A percentile compares a stretch with the other conserved stretches of the same genome.
phyloP scores from a whole-genome alignment of 83 land plant genomes.

The Picea abies region DNA sequence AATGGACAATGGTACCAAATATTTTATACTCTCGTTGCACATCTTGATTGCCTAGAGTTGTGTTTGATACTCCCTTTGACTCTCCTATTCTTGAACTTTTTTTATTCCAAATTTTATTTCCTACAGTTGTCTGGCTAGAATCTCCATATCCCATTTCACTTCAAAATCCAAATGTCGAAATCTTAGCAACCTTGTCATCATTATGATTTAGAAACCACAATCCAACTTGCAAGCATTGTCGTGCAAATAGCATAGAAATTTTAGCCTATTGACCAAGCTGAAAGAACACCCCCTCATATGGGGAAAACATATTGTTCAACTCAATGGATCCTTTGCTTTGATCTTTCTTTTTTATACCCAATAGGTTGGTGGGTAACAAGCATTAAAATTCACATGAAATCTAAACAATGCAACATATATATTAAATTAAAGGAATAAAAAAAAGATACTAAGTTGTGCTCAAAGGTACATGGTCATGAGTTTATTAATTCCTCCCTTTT shows the following conservation, averaged over 20 bases:
- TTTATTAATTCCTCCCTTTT: too few species aligned
- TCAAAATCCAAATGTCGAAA: conserved; percentile 18
- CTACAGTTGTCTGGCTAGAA: conserved; percentile 19
- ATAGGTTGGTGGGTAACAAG: too few species aligned
- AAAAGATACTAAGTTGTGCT: too few species aligned
- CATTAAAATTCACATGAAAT: too few species aligned
- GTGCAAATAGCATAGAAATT: conserved; percentile 73
- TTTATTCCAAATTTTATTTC: conserved; percentile 13
- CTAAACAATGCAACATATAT: too few species aligned
- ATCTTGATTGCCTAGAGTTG: conserved; percentile 59
- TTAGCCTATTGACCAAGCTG: conserved; percentile 31
- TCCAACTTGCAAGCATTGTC: conserved; percentile 76
- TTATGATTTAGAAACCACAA: conserved; percentile 52
- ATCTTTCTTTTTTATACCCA: too few species aligned
- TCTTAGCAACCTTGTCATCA: conserved; percentile 28
- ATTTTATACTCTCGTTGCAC: conserved; percentile 75
- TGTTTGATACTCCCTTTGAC: conserved; percentile 27
- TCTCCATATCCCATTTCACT: conserved; percentile 24
- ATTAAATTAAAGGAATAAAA: too few species aligned
- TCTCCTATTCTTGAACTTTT: conserved; percentile 23
- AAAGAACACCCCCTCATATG: conserved; percentile 22
- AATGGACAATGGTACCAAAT: conserved; percentile 92
- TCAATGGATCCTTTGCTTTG: conserved; percentile 12
- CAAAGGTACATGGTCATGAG: too few species aligned
- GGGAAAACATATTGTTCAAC: conserved; percentile 13